phyloP scores from a whole-genome alignment of 1,139 yeast genomes.

The Blastobotrys capitulatus region DNA sequence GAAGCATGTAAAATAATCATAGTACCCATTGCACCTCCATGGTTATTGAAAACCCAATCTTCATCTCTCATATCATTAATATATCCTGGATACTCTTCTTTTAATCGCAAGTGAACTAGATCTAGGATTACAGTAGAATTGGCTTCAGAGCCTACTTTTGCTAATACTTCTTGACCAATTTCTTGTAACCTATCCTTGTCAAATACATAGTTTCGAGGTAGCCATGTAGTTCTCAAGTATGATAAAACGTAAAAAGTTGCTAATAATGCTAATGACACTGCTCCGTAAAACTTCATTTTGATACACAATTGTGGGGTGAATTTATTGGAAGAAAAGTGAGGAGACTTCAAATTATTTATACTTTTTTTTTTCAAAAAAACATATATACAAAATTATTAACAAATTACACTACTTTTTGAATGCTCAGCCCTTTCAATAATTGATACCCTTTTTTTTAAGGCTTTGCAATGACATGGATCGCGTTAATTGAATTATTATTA shows the following conservation, averaged over 20 bases:
- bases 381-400: too few species aligned
- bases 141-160: slow-evolving; percentile 45
- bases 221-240: slow-evolving; percentile 21
- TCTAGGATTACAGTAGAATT: slow-evolving; percentile 57
- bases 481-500: too few species aligned
- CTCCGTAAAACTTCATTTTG: slow-evolving; percentile 10
- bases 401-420: too few species aligned
- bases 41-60: slow-evolving; percentile 95
- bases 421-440: too few species aligned
- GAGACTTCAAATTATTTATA: too few species aligned
- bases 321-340: too few species aligned
- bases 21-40: slow-evolving; percentile 99
- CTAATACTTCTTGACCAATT: slow-evolving; percentile 43
- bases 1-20: slow-evolving; percentile 96
- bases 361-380: too few species aligned
- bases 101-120: slow-evolving; percentile 55
- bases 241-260: slow-evolving; percentile 16
- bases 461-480: too few species aligned
- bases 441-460: too few species aligned
- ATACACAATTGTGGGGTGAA: too few species aligned
- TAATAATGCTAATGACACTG: slow-evolving; percentile 9
- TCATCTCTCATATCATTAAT: slow-evolving; percentile 66
- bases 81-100: slow-evolving; percentile 58
- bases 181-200: slow-evolving; percentile 44
- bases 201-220: slow-evolving; percentile 62